A percentile compares a stretch with the other conserved stretches of the same genome.
phyloP scores from a whole-genome alignment of 768 basidiomycete species.

The Termitomyces sp. region DNA sequence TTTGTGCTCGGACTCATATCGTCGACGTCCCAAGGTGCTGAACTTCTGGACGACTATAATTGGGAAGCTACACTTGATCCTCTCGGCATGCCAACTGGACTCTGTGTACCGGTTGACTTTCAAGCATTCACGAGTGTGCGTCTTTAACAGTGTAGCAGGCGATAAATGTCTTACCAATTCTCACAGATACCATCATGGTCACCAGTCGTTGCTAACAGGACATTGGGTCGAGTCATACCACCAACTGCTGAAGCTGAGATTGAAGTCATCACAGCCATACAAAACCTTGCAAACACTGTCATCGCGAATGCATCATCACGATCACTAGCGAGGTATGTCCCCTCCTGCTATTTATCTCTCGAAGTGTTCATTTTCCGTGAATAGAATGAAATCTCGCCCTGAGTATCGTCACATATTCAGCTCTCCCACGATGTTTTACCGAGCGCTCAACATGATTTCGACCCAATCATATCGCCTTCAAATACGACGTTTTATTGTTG shows the following conservation, averaged over 20 bases:
- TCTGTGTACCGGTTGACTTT: conserved; percentile 87
- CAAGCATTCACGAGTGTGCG: conserved; percentile 76
- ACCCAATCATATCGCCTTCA: conserved; percentile 88
- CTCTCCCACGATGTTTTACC: conserved; percentile 75
- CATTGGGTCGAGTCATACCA: conserved; percentile 49
- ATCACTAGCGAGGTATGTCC: conserved; percentile 70
- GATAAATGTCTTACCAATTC: conserved; percentile 1
- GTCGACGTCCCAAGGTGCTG: conserved; percentile 86
- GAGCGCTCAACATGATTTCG: conserved; percentile 83
- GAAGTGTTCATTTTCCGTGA: background rate
- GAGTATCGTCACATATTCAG: conserved; percentile 74
- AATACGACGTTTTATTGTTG: conserved; percentile 87
- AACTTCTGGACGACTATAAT: conserved; percentile 85
- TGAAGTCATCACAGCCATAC: conserved; percentile 84
- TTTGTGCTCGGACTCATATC: conserved; percentile 93
- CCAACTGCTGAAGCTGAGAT: conserved; percentile 67
- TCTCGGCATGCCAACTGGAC: conserved; percentile 79
- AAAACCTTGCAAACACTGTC: conserved; percentile 93
- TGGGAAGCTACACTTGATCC: conserved; percentile 93
- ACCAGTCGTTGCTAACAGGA: conserved; percentile 29
- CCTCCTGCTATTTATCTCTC: background rate
- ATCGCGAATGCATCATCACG: conserved; percentile 93
- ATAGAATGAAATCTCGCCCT: conserved; percentile 70
- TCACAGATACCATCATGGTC: conserved; percentile 76
- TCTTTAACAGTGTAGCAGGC: background rate